Percentiles rank a stretch among this genome's conserved stretches.
Conservation (phyloP, 768 basidiomycete species). For the Russula griseocarnosa region DNA sequence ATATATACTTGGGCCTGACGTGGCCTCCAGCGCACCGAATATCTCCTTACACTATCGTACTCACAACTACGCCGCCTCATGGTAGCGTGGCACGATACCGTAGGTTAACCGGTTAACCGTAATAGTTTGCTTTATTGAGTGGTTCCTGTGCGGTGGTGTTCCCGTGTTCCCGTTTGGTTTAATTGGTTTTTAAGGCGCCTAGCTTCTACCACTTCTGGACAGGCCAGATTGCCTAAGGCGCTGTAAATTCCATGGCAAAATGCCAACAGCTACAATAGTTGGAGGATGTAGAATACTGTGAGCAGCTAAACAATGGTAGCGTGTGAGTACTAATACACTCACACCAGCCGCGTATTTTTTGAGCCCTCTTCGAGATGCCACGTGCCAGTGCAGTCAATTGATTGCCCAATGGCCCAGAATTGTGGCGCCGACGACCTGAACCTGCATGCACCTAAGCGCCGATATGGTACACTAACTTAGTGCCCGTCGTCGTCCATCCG, state of each 20-base stretch:
- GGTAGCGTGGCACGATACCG: not conserved
- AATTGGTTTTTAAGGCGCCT: not conserved
- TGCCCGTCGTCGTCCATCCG: too few relatives aligned
- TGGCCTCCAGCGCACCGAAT: not conserved
- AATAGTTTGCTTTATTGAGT: not conserved
- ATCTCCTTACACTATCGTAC: not conserved
- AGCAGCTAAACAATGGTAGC: too few relatives aligned
- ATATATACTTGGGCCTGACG: not conserved
- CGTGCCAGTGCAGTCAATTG: too few relatives aligned
- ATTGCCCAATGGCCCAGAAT: too few relatives aligned
- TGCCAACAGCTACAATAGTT: too few relatives aligned
- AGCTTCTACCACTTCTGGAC: not conserved
- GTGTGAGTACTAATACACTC: not conserved
- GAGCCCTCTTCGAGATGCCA: too few relatives aligned
- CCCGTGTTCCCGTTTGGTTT: not conserved
- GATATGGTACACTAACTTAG: too few relatives aligned
- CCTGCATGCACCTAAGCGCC: too few relatives aligned
- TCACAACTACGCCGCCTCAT: not conserved
- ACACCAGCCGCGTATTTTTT: too few relatives aligned
- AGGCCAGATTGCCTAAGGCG: not conserved
- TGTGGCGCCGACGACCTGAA: too few relatives aligned
- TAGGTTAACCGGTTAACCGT: not conserved
- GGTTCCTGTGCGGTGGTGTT: not conserved
- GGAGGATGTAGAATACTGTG: too few relatives aligned
- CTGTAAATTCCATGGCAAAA: constrained; percentile 1